A percentile compares a stretch with the other conserved stretches of the same genome.
These are phyloP conservation scores for Kluyveromyces sp. DNA, from an alignment of 1,139 yeast species.

Conservation along the genomic window DNA sequence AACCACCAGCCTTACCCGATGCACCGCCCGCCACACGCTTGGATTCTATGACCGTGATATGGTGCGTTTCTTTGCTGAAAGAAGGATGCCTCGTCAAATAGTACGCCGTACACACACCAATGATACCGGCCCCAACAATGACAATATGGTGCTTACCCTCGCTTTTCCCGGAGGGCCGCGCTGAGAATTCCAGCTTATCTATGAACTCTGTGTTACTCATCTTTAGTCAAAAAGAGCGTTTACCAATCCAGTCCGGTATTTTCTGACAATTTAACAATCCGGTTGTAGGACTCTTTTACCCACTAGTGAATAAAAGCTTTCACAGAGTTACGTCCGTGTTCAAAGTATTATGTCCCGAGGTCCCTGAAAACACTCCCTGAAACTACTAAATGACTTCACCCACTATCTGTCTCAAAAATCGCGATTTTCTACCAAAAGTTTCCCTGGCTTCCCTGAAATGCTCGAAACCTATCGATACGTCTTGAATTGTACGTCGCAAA, in stretches of 20 bases:
- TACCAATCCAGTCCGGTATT: background rate
- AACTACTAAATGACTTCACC: too few species aligned
- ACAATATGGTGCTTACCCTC: slow-evolving; percentile 62
- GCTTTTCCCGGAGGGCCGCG: slow-evolving; percentile 50
- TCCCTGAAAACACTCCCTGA: too few species aligned
- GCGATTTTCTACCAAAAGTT: too few species aligned
- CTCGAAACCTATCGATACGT: too few species aligned
- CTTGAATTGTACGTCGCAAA: too few species aligned
- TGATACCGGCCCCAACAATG: slow-evolving; percentile 89
- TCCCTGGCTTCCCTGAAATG: too few species aligned
- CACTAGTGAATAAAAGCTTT: too few species aligned
- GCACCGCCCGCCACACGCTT: slow-evolving; percentile 97
- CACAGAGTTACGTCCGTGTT: too few species aligned
- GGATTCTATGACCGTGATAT: slow-evolving; percentile 83
- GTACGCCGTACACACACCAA: slow-evolving; percentile 93
- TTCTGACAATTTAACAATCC: too few species aligned
- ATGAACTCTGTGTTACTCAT: slow-evolving; percentile 16
- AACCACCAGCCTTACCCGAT: slow-evolving; percentile 95
- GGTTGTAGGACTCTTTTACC: too few species aligned
- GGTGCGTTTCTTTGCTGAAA: slow-evolving; percentile 63
- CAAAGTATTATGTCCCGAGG: too few species aligned
- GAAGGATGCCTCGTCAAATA: slow-evolving; percentile 77
- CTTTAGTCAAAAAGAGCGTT: background rate
- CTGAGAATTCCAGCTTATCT: slow-evolving; percentile 33
- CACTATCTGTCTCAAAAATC: too few species aligned